Evolutionary conservation across 257 asterid species (phyloP).

Genomic region (Knoxia roxburghii): DNA sequence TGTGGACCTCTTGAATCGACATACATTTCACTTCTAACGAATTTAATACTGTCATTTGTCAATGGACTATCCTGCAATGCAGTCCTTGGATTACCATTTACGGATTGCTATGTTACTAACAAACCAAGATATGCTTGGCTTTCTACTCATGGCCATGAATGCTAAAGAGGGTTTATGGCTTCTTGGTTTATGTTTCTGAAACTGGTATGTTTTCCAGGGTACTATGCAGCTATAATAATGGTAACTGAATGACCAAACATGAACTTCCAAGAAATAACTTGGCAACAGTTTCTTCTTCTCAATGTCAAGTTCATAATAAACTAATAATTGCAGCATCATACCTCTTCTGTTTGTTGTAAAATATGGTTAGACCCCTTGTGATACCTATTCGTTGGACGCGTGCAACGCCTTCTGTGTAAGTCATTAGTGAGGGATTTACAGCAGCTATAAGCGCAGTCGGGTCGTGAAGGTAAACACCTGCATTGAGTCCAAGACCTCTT

Average conservation of each 20-base stretch:
- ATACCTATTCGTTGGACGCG: slow-evolving; percentile 89
- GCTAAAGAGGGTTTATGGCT: too few species aligned
- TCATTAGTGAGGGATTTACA: slow-evolving; percentile 70
- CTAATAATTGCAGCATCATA: slow-evolving; percentile 9
- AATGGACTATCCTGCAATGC: too few species aligned
- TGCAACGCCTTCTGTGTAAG: slow-evolving; percentile 79
- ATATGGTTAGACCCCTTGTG: slow-evolving; percentile 79
- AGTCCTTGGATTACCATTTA: too few species aligned
- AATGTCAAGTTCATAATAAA: too few species aligned
- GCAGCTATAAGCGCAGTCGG: slow-evolving; percentile 92
- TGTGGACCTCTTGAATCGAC: too few species aligned
- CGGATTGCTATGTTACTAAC: too few species aligned
- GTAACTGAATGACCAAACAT: too few species aligned
- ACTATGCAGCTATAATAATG: not conserved
- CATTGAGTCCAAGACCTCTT: slow-evolving; percentile 17
- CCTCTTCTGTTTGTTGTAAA: slow-evolving; percentile 90
- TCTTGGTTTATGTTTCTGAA: too few species aligned
- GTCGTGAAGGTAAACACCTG: slow-evolving; percentile 96
- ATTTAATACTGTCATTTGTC: too few species aligned
- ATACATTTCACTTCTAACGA: too few species aligned
- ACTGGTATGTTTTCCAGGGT: not conserved
- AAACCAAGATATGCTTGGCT: too few species aligned
- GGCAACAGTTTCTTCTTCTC: not conserved
- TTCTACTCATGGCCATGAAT: too few species aligned
- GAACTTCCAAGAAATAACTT: not conserved